Base-by-base conservation (phyloP, 1,139 yeast genomes). In the Lizanozyma gosingica region DNA sequence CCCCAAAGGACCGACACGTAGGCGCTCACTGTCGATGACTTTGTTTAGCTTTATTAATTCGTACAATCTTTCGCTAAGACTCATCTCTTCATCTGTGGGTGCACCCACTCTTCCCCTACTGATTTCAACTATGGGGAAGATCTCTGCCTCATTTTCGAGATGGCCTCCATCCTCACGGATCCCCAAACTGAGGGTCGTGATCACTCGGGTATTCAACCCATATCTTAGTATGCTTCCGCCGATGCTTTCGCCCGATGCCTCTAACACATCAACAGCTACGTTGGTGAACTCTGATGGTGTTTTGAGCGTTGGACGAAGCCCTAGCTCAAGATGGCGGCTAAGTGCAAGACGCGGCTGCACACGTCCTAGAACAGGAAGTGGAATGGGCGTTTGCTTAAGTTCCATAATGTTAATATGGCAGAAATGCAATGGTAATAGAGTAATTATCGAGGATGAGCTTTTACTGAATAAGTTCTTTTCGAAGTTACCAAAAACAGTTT, bases 81-180 rank as follows among this genome's bases (percentile, higher is more conserved):
- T 78, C 84, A 86, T 87, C 59, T 90, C 97, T 61, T 90, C 97
- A 49, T 82, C 88, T 1, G 94, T 80, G 17, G 97, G 97, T 2
- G 92, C 87, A 33, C 88, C 86, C 4, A 64, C 65, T 42, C 87
- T 68, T 15, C 95, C 95, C 43, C 94, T 68, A 42, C 81, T 75
- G 14, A 87, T 76, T 50, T 86, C 94, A 9, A 90, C 90, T 36
- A 85, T 82, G 0, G 96, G 94, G 54, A 76, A 87, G 0, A 83
- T 71, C 0, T 80, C 59, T 1, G 80, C 61, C 47, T 56, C 41
- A 4, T 36, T 22, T 18, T 44, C 29, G 29, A 22, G 29, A 22
- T 22, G 29, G 29, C 29, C 29, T 6, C 29, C 29, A 22, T 22
- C 29, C 29, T 22, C 29, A 22, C 29, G 29, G 6, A 22, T 22